Evolutionary conservation across 371 early-diverging fungal species (phyloP), one percentile per base, ranked within the genome.

Genomic region (Batkoa obscura): DNA sequence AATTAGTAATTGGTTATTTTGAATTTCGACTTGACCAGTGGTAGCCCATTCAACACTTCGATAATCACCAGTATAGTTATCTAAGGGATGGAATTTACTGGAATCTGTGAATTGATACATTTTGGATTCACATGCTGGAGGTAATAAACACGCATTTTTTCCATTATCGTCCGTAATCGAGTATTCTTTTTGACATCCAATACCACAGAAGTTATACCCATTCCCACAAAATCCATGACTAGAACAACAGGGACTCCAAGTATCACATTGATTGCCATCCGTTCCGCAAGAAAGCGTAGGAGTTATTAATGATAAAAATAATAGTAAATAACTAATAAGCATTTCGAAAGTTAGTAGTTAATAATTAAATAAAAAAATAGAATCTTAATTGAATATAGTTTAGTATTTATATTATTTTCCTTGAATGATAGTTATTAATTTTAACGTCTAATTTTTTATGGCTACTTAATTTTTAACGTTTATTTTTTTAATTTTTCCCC

Each of bases 11-110:
- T 48, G 5, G 41, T 37, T n/a, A 4, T 17, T 1, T 42, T 41
- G 34, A 15, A 37, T 10, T 33, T 38, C 43, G 47, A 43, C 42
- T 15, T 35, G 33, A 6, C 48, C 8, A 1, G 34, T 34, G 12
- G 13, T 65, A 4, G 72, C 66, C 66, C 73, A 77, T 2, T 64
- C 61, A 2, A 70, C 63, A 15, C 54, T 59, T n/a, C 60, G 43
- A n/a, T 75, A 74, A 58, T 75, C 63, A 41, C 79, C 77, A 32
- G 63, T 63, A 59, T 67, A 76, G 57, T 72, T 62, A 54, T 64
- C 65, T 32, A 62, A 50, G 23, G 64, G 54, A 15, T 67, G 64
- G 15, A 79, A 59, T 2, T 68, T 55, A 36, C 61, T 60, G 31
- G 61, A 50, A 15, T 50, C 35, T 10, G 60, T 52, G 55, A 70